phyloP scores from a whole-genome alignment of 2,329 filamentous ascomycete species.

The Neonectria magnoliae region DNA sequence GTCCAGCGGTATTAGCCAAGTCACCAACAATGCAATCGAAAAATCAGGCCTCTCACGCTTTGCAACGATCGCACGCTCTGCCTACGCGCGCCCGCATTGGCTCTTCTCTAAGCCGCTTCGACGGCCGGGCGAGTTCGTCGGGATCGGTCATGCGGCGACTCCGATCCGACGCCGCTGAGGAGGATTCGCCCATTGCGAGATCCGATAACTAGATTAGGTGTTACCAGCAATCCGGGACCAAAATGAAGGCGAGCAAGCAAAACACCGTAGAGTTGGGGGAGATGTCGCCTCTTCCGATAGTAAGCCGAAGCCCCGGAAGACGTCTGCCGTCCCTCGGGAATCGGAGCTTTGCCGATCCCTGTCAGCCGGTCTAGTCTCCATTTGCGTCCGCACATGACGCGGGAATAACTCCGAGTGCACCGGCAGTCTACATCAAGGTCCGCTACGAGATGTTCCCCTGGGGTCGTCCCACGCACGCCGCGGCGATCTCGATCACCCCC shows the following conservation, averaged over 20 bases:
- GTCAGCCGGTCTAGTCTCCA: not conserved
- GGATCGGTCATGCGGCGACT: not conserved
- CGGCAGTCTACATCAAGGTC: not conserved
- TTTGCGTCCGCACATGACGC: not conserved
- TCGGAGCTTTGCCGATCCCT: not conserved
- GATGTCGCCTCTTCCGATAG: not conserved
- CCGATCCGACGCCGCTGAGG: not conserved
- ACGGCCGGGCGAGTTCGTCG: not conserved
- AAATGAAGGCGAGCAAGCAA: not conserved
- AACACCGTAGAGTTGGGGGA: not conserved
- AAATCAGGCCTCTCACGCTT: slow-evolving; percentile 27
- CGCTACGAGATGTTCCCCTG: not conserved
- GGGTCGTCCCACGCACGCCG: not conserved
- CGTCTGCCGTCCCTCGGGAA: not conserved
- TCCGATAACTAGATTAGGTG: not conserved
- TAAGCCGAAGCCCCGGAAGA: not conserved
- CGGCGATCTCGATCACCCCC: not conserved
- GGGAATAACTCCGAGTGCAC: not conserved
- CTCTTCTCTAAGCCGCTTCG: slow-evolving; percentile 6
- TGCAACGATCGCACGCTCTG: slow-evolving; percentile 41
- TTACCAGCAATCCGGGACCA: not conserved
- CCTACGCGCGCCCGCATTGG: slow-evolving; percentile 23
- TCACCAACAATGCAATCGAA: too few relatives aligned
- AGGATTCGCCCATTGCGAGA: not conserved
- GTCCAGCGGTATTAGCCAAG: not conserved